Conservation (phyloP, 176 grass and related monocot genomes). For the Zea luxurians region DNA sequence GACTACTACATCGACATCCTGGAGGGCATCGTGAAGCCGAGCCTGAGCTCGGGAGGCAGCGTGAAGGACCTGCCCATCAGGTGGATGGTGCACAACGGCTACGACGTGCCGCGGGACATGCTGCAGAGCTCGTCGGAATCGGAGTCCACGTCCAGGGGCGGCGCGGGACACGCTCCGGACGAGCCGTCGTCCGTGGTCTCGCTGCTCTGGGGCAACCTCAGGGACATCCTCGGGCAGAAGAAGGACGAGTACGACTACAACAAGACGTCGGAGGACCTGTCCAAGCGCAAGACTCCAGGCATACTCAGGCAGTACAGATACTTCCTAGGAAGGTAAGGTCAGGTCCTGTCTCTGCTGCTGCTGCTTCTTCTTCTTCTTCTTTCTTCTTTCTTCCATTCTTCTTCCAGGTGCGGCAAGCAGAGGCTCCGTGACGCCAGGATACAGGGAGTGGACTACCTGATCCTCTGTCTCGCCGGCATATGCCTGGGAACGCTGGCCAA, state of each 20-base stretch:
- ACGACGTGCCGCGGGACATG: constrained; percentile 88
- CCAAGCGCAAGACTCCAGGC: constrained; percentile 61
- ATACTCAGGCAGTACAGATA: constrained; percentile 72
- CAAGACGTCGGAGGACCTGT: constrained; percentile 62
- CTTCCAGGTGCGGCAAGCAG: constrained; percentile 68
- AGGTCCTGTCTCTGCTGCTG: neutral
- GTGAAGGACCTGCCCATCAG: constrained; percentile 71
- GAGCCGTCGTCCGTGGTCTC: constrained; percentile 37
- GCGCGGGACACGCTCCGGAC: neutral
- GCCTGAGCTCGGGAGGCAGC: constrained; percentile 35
- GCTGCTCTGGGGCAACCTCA: constrained; percentile 58
- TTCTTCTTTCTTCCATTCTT: neutral
- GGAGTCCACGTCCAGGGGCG: constrained; percentile 44
- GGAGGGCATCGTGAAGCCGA: constrained; percentile 80
- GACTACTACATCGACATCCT: constrained; percentile 97
- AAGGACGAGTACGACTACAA: constrained; percentile 64
- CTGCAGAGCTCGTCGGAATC: constrained; percentile 40
- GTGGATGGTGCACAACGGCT: constrained; percentile 91
- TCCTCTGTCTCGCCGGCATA: constrained; percentile 72
- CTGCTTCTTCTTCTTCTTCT: too few relatives aligned
- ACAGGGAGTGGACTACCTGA: constrained; percentile 71
- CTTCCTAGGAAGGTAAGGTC: constrained; percentile 79
- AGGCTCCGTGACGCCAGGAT: constrained; percentile 69
- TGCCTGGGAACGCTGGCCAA: constrained; percentile 81
- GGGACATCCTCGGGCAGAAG: constrained; percentile 60